Percentiles rank a stretch among this genome's conserved stretches.
These are phyloP conservation scores for Dujonia santamariae DNA, from an alignment of 1,139 yeast species.

Conservation along the genomic window DNA sequence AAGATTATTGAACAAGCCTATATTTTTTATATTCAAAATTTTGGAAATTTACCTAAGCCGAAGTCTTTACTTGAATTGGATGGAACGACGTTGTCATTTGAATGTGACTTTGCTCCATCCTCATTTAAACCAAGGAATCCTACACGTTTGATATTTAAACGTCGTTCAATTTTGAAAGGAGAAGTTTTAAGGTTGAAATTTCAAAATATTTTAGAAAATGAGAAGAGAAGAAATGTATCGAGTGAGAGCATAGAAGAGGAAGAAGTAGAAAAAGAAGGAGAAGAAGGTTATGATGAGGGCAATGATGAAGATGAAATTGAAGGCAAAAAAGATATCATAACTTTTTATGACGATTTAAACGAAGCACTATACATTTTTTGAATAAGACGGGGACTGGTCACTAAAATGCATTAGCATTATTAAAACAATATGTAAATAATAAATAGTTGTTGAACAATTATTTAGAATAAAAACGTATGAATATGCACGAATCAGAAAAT, in stretches of 20 bases:
- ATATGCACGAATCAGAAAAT: no score
- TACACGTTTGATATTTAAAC: background rate
- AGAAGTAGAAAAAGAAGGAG: no score
- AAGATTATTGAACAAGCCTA: background rate
- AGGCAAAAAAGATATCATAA: no score
- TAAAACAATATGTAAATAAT: no score
- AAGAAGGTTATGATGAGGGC: no score
- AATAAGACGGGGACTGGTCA: no score
- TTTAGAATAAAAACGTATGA: no score
- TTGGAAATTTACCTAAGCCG: background rate
- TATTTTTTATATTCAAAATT: background rate
- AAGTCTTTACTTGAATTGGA: background rate
- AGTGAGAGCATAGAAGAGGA: background rate
- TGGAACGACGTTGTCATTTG: background rate
- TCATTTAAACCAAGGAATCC: background rate
- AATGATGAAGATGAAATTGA: no score
- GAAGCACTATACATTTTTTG: conserved; percentile 1
- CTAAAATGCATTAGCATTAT: no score
- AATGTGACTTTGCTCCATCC: conserved; percentile 3
- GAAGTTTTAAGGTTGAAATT: conserved; percentile 1
- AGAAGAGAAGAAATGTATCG: background rate
- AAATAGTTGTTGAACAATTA: no score
- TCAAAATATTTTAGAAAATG: conserved; percentile 2
- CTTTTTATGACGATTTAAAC: conserved; percentile 3
- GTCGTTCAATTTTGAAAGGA: conserved; percentile 1